Evolutionary conservation across 345 rosid species (phyloP), one percentile per base, ranked within the genome.

Genomic region (Arabis hirsuta): DNA sequence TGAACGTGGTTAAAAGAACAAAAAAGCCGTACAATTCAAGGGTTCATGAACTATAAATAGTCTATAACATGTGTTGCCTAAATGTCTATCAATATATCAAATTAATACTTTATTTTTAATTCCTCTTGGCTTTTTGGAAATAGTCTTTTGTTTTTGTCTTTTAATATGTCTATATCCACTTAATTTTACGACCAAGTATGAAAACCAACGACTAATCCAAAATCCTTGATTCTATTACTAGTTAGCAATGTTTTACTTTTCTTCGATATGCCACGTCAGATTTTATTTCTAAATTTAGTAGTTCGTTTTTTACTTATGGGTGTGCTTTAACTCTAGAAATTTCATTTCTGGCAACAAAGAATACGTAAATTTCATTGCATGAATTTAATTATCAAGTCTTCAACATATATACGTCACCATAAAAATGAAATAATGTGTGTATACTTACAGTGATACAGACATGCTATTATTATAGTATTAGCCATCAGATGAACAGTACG

Each of bases 111-210:
- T 3, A 20, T 29, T 73, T 31, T 14, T 47, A 46, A 10, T 42
- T 34, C 36, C 9, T 66, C 27, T 68, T 34, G 69, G 19, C 51
- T 62, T 75, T 75, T 62, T 75, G 57, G 72, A 74, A 67, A 58
- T 51, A 26, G 73, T 68, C 69, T 68, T 69, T 22, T 45, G 26
- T 9, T 69, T 62, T 52, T 44, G 76, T 36, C 14, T 39, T 32
- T 46, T 13, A 13, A 9, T 9, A 50, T 45, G 79, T 55, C 79
- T 43, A 76, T 16, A 12, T 76, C 39, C 74, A 54, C 12, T 69
- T 69, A 62, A 76, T 62, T 46, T 29, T 4, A 55, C 14, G 79
- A 76, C 79, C 65, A 61, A 34, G 52, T 76, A 34, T 76, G 74
- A 38, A 76, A 62, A 75, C 61, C 69, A 61, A 75, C n/a, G 69